Percentiles rank a stretch among this genome's conserved stretches.
Conservation (phyloP, 768 basidiomycete species). For the Russula griseocarnosa region DNA sequence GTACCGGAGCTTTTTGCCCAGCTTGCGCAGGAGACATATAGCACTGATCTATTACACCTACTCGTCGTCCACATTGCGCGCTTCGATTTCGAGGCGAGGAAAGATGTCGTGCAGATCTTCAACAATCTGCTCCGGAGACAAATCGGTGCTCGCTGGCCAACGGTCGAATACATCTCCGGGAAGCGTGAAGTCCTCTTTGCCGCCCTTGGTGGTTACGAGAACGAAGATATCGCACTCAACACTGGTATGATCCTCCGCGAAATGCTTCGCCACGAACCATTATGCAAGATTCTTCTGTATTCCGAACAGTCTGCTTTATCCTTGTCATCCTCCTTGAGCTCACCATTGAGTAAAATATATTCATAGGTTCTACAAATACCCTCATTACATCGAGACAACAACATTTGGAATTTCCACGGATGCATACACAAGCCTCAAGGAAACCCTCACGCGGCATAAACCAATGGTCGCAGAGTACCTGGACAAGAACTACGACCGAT, state of each 20-base stretch:
- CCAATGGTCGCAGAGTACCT: constrained; percentile 97
- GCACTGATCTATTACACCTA: constrained; percentile 76
- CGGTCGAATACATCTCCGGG: constrained; percentile 85
- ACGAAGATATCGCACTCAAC: constrained; percentile 94
- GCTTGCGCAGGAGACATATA: constrained; percentile 93
- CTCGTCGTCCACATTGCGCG: constrained; percentile 78
- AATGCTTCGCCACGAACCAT: constrained; percentile 89
- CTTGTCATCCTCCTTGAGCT: neutral
- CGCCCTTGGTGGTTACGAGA: constrained; percentile 86
- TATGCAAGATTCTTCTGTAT: constrained; percentile 85
- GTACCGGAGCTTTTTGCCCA: constrained; percentile 88
- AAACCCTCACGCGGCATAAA: constrained; percentile 94
- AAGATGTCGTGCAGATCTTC: constrained; percentile 81
- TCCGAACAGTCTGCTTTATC: constrained; percentile 80
- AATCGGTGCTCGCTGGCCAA: constrained; percentile 92
- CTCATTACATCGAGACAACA: constrained; percentile 93
- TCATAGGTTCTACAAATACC: constrained; percentile 89
- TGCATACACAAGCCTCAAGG: constrained; percentile 96
- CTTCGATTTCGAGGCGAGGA: constrained; percentile 92
- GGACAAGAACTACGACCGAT: constrained; percentile 95
- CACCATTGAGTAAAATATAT: neutral
- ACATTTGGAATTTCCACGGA: constrained; percentile 99
- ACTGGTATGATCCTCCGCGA: constrained; percentile 98
- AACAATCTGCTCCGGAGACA: constrained; percentile 87
- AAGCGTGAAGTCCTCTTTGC: constrained; percentile 79